phyloP scores from a whole-genome alignment of 2,329 filamentous ascomycete genomes.

The Cyphellophora europaea region DNA sequence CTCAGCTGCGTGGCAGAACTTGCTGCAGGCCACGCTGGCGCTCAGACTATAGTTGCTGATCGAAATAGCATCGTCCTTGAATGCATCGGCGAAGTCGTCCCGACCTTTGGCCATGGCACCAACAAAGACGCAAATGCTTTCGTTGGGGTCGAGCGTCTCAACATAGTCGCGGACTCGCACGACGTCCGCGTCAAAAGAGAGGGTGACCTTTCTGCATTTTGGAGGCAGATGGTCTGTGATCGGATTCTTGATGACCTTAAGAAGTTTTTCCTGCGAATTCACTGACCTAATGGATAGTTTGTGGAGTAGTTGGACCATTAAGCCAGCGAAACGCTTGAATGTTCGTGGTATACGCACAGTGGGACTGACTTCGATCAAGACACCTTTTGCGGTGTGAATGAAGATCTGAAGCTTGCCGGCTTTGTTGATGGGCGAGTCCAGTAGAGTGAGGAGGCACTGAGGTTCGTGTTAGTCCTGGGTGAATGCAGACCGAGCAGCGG shows the following conservation, averaged over 20 bases:
- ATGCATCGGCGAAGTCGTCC: conserved; percentile 88
- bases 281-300: conserved; percentile 92
- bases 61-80: conserved; percentile 93
- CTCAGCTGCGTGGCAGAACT: conserved; percentile 97
- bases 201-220: conserved; percentile 94
- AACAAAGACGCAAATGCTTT: conserved; percentile 96
- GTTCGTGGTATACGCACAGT: conserved; percentile 94
- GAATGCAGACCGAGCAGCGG: conserved; percentile 9
- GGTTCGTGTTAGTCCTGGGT: conserved; percentile 18
- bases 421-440: conserved; percentile 98
- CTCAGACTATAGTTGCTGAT: conserved; percentile 98
- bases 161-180: conserved; percentile 87
- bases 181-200: conserved; percentile 86
- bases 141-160: conserved; percentile 63
- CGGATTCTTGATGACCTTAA: conserved; percentile 96
- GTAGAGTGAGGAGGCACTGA: conserved; percentile 89
- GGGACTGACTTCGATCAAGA: conserved; percentile 96
- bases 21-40: conserved; percentile 97
- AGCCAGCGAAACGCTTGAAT: conserved; percentile 95
- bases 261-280: conserved; percentile 92
- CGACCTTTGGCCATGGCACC: conserved; percentile 97
- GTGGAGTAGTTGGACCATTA: conserved; percentile 97
- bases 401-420: conserved; percentile 96
- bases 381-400: conserved; percentile 94
- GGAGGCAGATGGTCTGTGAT: conserved; percentile 94